Evolutionary conservation across 345 rosid genomes (phyloP).

Genomic region (Eucalyptus cladocalyx): DNA sequence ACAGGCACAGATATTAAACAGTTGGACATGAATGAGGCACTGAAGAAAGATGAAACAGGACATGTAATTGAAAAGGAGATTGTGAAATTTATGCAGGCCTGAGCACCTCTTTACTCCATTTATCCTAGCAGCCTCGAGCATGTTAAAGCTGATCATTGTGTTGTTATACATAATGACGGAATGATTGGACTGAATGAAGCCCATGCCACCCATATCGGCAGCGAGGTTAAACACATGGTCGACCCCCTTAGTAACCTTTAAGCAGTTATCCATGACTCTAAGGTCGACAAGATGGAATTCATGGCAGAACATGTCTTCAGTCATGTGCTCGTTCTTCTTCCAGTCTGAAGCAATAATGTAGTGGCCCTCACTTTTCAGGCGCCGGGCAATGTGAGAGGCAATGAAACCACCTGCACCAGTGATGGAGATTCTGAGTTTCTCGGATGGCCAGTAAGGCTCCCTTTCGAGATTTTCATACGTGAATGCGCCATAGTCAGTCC

Average conservation of each 20-base stretch:
- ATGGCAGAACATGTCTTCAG: conserved; percentile 93
- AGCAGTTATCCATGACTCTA: conserved; percentile 95
- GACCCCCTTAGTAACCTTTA: conserved; percentile 59
- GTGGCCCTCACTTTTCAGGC: conserved; percentile 92
- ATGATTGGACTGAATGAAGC: conserved; percentile 96
- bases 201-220: conserved; percentile 99
- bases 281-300: conserved; percentile 96
- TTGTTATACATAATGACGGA: conserved; percentile 99
- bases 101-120: conserved; percentile 73
- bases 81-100: neutral
- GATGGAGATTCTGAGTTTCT: conserved; percentile 71
- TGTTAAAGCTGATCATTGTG: conserved; percentile 97
- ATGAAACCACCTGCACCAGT: conserved; percentile 99
- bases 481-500: conserved; percentile 63
- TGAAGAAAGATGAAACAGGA: neutral
- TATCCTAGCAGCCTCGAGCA: conserved; percentile 96
- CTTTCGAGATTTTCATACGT: conserved; percentile 79
- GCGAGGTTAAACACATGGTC: conserved; percentile 98
- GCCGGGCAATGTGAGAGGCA: conserved; percentile 98
- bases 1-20: neutral
- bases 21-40: neutral
- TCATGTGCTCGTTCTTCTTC: conserved; percentile 99
- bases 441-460: conserved; percentile 91
- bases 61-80: neutral
- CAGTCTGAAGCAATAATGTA: conserved; percentile 97